Percentiles rank a stretch among this genome's conserved stretches.
phyloP scores from a whole-genome alignment of 2,329 filamentous ascomycete species.

The Cercospora beticola region DNA sequence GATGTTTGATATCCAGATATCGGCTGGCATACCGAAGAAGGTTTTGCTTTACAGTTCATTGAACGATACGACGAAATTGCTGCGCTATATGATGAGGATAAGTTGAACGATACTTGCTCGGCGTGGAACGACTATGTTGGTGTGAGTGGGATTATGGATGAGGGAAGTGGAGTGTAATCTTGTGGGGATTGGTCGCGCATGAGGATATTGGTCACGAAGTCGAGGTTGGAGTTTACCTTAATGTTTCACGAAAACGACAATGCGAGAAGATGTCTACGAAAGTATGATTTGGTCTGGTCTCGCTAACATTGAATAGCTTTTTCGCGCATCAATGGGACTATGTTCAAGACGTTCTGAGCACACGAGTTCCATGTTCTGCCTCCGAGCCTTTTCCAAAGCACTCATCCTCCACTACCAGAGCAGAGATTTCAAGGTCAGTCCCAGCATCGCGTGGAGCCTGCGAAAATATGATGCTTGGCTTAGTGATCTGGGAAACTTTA shows the following conservation, averaged over 20 bases:
- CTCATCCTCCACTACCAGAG: no score
- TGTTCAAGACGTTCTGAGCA: not conserved
- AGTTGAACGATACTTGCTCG: not conserved
- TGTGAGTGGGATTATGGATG: not conserved
- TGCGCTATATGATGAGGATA: constrained; percentile 15
- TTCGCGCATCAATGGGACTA: not conserved
- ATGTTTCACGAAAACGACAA: not conserved
- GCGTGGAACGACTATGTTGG: not conserved
- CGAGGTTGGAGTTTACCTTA: not conserved
- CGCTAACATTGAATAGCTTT: not conserved
- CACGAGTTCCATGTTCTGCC: no score
- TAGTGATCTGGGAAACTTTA: not conserved
- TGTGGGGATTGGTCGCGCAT: not conserved
- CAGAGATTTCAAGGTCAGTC: not conserved
- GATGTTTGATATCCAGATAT: constrained; percentile 22
- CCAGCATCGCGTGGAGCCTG: not conserved
- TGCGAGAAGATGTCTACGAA: not conserved
- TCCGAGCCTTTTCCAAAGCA: no score
- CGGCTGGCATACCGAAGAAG: constrained; percentile 36
- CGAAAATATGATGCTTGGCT: not conserved
- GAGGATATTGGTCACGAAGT: not conserved
- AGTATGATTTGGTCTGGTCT: not conserved
- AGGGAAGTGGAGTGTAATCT: not conserved
- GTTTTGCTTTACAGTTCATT: constrained; percentile 34
- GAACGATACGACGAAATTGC: constrained; percentile 26